Evolutionary conservation across 1,284 basidiomycete genomes (phyloP).

Genomic region (Tilletiopsis washingtonensis): DNA sequence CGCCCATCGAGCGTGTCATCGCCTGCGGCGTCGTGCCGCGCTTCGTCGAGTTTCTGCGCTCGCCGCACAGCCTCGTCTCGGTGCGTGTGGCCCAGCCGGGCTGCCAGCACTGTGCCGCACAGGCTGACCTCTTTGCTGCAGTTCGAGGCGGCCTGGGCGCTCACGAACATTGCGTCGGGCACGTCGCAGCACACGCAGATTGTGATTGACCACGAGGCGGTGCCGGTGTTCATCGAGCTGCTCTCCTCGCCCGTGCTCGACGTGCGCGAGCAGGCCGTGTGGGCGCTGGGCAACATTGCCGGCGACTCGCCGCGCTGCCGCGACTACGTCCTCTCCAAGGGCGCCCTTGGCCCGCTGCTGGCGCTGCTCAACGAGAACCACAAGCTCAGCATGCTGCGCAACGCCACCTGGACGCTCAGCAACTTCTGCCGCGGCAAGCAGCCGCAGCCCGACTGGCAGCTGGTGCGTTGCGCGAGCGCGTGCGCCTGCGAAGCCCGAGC

Average conservation of each 20-base stretch:
- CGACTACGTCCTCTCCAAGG: constrained; percentile 40
- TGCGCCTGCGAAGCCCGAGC: not conserved
- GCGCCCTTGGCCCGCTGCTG: constrained; percentile 41
- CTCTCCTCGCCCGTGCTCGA: constrained; percentile 44
- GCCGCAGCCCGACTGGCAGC: constrained; percentile 44
- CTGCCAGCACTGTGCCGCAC: constrained; percentile 4
- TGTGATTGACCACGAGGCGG: constrained; percentile 86
- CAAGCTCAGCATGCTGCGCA: constrained; percentile 46
- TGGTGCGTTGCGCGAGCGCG: constrained; percentile 11
- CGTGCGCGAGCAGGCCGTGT: constrained; percentile 47
- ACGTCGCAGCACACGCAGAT: constrained; percentile 98
- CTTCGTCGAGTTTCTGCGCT: constrained; percentile 88
- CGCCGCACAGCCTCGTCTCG: constrained; percentile 88
- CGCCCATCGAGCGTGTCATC: constrained; percentile 98
- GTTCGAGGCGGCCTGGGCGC: constrained; percentile 99
- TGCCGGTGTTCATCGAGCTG: constrained; percentile 81
- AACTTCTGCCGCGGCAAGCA: constrained; percentile 48
- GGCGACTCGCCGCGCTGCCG: constrained; percentile 46
- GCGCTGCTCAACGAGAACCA: constrained; percentile 46
- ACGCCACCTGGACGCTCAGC: constrained; percentile 48
- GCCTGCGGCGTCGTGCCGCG: constrained; percentile 94
- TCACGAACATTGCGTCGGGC: constrained; percentile 98
- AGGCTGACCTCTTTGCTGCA: constrained; percentile 47
- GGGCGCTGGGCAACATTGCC: constrained; percentile 47
- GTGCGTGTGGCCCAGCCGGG: constrained; percentile 51